phyloP scores from a whole-genome alignment of 495 filamentous ascomycete genomes.

The Penicillium paradoxum region DNA sequence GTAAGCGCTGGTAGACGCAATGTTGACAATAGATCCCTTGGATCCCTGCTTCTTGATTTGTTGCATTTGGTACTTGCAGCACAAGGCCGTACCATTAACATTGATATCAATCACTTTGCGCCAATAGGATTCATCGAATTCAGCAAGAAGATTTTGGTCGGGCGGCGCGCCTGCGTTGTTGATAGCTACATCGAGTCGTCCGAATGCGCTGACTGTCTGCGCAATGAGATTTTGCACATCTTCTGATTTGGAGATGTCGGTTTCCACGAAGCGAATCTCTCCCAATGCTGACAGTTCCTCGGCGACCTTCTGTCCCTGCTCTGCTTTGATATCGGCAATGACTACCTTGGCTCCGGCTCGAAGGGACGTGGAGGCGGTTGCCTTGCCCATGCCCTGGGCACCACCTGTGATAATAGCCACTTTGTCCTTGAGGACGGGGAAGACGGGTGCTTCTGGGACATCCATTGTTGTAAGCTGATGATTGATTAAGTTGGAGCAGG shows the following conservation, averaged over 20 bases:
- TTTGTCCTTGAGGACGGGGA: background rate
- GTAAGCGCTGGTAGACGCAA: background rate
- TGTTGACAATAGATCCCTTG: background rate
- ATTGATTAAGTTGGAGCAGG: background rate
- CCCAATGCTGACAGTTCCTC: background rate
- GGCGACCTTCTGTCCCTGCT: background rate
- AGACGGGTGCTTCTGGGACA: background rate
- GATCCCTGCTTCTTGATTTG: background rate
- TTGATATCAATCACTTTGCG: background rate
- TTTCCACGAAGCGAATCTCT: background rate
- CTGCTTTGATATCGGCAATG: constrained; percentile 41
- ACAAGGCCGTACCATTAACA: background rate
- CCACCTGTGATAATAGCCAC: constrained; percentile 49
- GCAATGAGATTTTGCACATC: background rate
- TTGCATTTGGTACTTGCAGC: background rate
- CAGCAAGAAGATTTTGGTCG: background rate
- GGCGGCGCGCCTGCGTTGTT: background rate
- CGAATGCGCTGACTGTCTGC: background rate
- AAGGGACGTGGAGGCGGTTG: constrained; percentile 35
- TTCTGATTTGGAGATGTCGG: background rate
- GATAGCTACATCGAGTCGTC: background rate
- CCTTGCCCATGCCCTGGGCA: constrained; percentile 45
- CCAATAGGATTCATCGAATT: background rate
- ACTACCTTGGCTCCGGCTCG: constrained; percentile 42
- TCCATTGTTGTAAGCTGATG: background rate